These are phyloP conservation scores for Glebionis coronaria DNA, from an alignment of 129 eudicot species.

Conservation along the genomic window DNA sequence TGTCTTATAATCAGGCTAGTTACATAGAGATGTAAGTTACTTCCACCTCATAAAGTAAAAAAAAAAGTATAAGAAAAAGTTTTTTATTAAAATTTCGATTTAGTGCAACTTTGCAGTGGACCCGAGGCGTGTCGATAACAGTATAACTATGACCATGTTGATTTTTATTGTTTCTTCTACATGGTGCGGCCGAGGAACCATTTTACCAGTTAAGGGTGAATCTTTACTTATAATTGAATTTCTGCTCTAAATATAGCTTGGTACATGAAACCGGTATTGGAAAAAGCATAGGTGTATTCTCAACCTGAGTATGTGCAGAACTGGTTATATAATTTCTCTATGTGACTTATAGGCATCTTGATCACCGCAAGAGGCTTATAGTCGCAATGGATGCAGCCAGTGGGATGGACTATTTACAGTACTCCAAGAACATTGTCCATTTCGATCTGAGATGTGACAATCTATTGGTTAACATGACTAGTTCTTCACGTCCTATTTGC, in stretches of 20 bases:
- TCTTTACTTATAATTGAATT: not conserved
- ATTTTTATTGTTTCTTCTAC: not conserved
- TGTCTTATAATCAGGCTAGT: too few relatives aligned
- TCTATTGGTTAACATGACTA: conserved; percentile 83
- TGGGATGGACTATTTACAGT: conserved; percentile 98
- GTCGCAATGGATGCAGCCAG: conserved; percentile 97
- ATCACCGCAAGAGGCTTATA: conserved; percentile 80
- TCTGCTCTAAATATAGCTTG: not conserved
- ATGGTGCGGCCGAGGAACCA: not conserved
- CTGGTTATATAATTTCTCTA: not conserved
- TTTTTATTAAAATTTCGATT: too few relatives aligned
- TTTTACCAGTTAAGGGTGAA: too few relatives aligned
- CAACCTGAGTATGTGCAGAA: not conserved
- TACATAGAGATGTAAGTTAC: too few relatives aligned
- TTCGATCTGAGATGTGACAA: conserved; percentile 96
- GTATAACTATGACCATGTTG: not conserved
- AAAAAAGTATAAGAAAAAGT: too few relatives aligned
- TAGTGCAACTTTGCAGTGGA: too few relatives aligned
- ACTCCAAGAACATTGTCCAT: conserved; percentile 91
- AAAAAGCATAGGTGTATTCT: not conserved
- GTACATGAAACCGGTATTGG: not conserved
- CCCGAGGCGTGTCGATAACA: too few relatives aligned
- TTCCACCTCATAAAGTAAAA: too few relatives aligned
- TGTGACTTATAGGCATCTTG: conserved; percentile 66
- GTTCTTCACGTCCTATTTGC: conserved; percentile 95